Evolutionary conservation across 129 eudicot species (phyloP), one percentile per base, ranked within the genome.

Genomic region (Logfia minima): DNA sequence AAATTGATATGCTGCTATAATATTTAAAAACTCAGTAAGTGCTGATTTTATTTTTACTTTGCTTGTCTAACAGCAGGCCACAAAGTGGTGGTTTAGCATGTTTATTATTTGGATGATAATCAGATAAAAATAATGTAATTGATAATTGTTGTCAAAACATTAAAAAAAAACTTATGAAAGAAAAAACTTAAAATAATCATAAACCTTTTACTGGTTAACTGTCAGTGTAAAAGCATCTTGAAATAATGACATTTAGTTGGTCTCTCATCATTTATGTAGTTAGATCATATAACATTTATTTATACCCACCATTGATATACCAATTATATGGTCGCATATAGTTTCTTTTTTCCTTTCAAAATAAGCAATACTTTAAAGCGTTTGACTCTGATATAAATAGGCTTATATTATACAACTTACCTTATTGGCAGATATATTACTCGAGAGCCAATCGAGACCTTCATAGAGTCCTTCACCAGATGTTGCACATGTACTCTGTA

Each of bases 401-500:
- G 18, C 23, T 41, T 43, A 48, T 48, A 43, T 45, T 14, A 16
- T 68, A 37, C 22, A 37, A 80, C 84, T 85, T 77, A 71, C 87
- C 91, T 88, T 91, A 75, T 88, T 91, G 77, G 58, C 48, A 77
- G 87, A 69, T 9, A 86, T 88, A 77, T 88, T 90, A 83, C 55
- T 83, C 8, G 87, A 86, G 48, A 90, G 82, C 93, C 91, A 88
- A 84, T 84, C 96, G 69, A 90, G 91, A 66, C 93, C 93, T 86
- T 90, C 96, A 22, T 85, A 85, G 13, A 85, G 90, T 56, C 90
- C 96, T 76, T 86, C 80, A 7, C 88, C 93, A 66, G 90, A 84
- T 10, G 92, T 84, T 65, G 96, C 92, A 86, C 93, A 84, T 65
- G 93, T 68, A 72, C 90, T 82, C 86, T 92, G 90, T 29, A 89